Evolutionary conservation across 768 basidiomycete species (phyloP).

Genomic region (Trametes villosa): DNA sequence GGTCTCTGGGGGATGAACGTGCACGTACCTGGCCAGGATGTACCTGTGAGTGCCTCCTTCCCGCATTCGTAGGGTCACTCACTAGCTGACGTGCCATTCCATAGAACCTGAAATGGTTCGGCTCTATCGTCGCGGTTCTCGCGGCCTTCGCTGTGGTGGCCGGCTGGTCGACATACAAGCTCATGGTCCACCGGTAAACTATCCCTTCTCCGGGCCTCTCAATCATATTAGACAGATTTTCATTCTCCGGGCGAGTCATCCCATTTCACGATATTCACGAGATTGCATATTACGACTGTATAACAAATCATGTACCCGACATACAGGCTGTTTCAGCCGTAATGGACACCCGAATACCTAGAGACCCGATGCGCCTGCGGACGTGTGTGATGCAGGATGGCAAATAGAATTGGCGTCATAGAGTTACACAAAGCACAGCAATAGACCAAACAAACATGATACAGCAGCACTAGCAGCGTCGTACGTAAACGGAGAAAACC

Average conservation of each 20-base stretch:
- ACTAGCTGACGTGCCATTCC: background rate
- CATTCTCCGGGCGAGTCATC: background rate
- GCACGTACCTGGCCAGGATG: conserved; percentile 86
- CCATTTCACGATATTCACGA: conserved; percentile 3
- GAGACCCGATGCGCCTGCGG: background rate
- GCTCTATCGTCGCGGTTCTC: conserved; percentile 80
- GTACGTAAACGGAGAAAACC: conserved; percentile 7
- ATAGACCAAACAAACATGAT: conserved; percentile 19
- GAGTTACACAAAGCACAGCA: conserved; percentile 23
- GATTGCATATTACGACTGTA: conserved; percentile 8
- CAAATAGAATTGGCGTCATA: conserved; percentile 16
- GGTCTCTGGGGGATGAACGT: conserved; percentile 99
- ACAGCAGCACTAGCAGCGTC: conserved; percentile 22
- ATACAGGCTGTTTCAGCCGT: background rate
- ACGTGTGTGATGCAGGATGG: background rate
- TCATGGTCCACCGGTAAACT: conserved; percentile 53
- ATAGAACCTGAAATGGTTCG: conserved; percentile 58
- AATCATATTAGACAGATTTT: background rate
- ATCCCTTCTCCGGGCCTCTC: background rate
- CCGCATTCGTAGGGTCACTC: background rate
- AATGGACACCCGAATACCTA: background rate
- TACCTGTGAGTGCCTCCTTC: conserved; percentile 38
- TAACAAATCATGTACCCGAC: background rate
- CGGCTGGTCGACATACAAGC: conserved; percentile 76
- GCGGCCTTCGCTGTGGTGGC: conserved; percentile 83